These are phyloP conservation scores for Marchantia polymorpha DNA, from an alignment of 225 moss, liverwort and hornwort species.

Conservation along the genomic window DNA sequence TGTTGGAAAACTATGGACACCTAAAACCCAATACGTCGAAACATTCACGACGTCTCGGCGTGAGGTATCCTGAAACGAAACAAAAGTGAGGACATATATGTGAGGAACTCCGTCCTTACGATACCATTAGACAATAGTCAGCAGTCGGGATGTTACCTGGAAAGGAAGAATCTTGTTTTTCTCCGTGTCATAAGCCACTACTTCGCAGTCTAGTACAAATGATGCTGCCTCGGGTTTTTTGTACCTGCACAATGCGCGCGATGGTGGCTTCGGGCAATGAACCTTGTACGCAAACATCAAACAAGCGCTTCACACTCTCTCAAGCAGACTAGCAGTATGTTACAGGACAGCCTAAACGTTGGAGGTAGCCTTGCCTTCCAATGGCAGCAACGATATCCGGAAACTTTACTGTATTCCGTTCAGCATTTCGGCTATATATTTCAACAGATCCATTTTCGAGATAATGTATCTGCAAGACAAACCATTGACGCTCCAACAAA, in stretches of 20 bases:
- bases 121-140: not conserved
- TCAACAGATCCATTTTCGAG: slow-evolving; percentile 82
- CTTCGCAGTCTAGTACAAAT: slow-evolving; percentile 90
- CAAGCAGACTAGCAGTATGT: not conserved
- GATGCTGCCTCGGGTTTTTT: slow-evolving; percentile 57
- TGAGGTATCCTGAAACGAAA: too few species aligned
- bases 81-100: too few species aligned
- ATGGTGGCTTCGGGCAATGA: not conserved
- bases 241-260: slow-evolving; percentile 46
- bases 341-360: not conserved
- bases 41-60: too few species aligned
- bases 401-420: slow-evolving; percentile 89
- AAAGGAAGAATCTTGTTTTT: slow-evolving; percentile 86
- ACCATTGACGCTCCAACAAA: not conserved
- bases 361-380: slow-evolving; percentile 46
- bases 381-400: slow-evolving; percentile 78
- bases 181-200: slow-evolving; percentile 86
- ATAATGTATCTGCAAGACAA: slow-evolving; percentile 67
- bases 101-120: too few species aligned
- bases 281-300: not conserved
- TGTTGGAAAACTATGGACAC: too few species aligned
- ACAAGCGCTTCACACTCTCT: not conserved
- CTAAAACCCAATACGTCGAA: too few species aligned
- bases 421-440: slow-evolving; percentile 98
- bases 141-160: slow-evolving; percentile 49